Conservation (phyloP, 1,284 basidiomycete genomes). For the Trametes polyzona region DNA sequence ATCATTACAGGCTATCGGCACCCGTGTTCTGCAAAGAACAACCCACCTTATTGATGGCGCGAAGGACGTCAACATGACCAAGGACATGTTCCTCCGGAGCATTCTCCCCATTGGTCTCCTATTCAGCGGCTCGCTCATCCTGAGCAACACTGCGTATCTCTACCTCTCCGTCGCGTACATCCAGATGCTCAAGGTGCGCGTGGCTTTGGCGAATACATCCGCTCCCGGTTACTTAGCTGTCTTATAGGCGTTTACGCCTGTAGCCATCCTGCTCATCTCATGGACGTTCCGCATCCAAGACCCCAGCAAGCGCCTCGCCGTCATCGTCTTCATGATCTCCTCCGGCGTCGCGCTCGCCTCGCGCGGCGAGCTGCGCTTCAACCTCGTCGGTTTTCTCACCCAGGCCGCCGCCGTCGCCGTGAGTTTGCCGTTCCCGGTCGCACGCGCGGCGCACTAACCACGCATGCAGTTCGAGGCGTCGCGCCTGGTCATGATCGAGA, state of each 20-base stretch:
- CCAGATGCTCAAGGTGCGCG: constrained; percentile 92
- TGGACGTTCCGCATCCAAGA: constrained; percentile 91
- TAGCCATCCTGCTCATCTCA: constrained; percentile 94
- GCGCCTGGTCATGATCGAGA: constrained; percentile 95
- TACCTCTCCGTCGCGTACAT: constrained; percentile 93
- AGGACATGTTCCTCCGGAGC: constrained; percentile 81
- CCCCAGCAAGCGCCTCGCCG: constrained; percentile 77
- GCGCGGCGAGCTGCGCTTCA: constrained; percentile 87
- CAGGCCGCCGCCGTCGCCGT: constrained; percentile 83
- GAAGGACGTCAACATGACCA: constrained; percentile 86
- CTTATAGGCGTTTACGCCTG: constrained; percentile 89
- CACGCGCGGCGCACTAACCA: constrained; percentile 35
- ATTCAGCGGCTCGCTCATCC: constrained; percentile 90
- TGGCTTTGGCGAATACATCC: no score
- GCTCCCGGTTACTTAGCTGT: not conserved
- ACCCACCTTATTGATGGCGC: constrained; percentile 89
- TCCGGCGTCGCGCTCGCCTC: constrained; percentile 88
- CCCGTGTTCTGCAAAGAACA: constrained; percentile 86
- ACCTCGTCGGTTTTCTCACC: constrained; percentile 84
- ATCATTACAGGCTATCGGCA: constrained; percentile 76
- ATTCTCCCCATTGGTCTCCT: constrained; percentile 94
- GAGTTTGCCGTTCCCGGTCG: not conserved
- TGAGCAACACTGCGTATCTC: constrained; percentile 95
- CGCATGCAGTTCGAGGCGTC: constrained; percentile 77
- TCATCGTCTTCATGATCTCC: constrained; percentile 94